Evolutionary conservation across 176 grass and related monocot species (phyloP), one percentile per base, ranked within the genome.

Genomic region (Melocanna baccifera): DNA sequence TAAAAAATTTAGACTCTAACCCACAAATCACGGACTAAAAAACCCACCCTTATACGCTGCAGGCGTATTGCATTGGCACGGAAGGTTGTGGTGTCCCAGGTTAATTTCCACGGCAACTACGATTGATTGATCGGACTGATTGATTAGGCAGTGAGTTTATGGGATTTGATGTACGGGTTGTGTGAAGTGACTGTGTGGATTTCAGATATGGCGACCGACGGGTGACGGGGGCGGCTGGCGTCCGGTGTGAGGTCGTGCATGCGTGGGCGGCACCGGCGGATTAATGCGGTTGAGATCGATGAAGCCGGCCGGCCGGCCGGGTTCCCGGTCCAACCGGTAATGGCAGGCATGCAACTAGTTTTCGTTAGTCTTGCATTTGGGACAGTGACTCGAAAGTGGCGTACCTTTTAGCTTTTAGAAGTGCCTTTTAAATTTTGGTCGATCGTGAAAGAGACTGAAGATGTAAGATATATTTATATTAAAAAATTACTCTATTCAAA

Each of bases 181-280:
- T 7, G 72, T 64, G 43, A 64, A 34, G 70, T n/a, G 46, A 55
- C 36, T 5, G 34, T 51, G 56, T 14, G 39, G 25, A 34, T 45
- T 43, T 43, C 47, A 76, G 10, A n/a, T 56, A 41, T 13, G 23
- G 37, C 62, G 62, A 29, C 19, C 11, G 64, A 18, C 40, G 12
- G 9, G 28, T 34, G 67, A 61, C 51, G 47, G 15, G 2, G 71
- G 9, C 39, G 75, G 59, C 46, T 3, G 72, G 6, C 52, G 22
- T 2, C 41, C 46, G 20, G 69, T 26, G 52, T 86, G 88, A 90
- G 79, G 88, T 18, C 57, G 66, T 71, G 72, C 55, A 42, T 1
- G 6, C 36, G 28, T 51, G 41, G 88, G 78, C 88, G 88, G 88
- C 88, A 67, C 84, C 79, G 73, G 66, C 29, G 73, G 71, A 86